Conservation (phyloP, 202 grass and related monocot genomes). For the Setaria viridis region DNA sequence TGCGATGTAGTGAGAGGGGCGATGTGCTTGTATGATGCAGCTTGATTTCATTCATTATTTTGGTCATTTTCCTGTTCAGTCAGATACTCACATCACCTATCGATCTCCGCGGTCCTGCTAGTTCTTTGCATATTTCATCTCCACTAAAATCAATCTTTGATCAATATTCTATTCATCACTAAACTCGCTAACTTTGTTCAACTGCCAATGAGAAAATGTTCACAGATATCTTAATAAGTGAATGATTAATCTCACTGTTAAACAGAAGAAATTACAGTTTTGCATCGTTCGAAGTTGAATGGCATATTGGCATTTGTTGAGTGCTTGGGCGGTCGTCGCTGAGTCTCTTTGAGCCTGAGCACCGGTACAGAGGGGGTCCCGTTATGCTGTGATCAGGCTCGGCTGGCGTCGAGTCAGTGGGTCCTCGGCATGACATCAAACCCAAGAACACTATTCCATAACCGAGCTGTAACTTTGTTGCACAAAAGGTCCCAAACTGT, state of each 20-base stretch:
- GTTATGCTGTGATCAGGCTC: not conserved
- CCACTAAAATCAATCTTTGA: not conserved
- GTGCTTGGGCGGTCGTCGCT: not conserved
- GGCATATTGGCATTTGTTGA: not conserved
- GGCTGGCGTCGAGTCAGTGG: not conserved
- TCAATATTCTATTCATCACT: not conserved
- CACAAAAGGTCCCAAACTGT: conserved; percentile 3
- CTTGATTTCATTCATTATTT: conserved; percentile 47
- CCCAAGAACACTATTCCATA: conserved; percentile 13
- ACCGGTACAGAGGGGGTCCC: conserved; percentile 19
- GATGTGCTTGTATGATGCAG: conserved; percentile 28
- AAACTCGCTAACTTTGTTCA: not conserved
- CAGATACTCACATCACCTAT: too few species aligned
- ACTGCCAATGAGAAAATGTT: not conserved
- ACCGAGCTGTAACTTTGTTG: not conserved
- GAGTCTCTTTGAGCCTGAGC: conserved; percentile 2
- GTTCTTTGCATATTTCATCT: too few species aligned
- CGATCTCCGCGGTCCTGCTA: too few species aligned
- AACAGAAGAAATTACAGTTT: not conserved
- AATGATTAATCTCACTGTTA: not conserved
- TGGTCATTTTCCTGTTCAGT: not conserved
- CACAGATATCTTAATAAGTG: not conserved
- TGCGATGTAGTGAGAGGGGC: conserved; percentile 12
- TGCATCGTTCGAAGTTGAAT: not conserved
- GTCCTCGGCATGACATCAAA: not conserved